Base-by-base conservation (phyloP, 129 eudicot genomes). In the Ambrosia artemisiifolia region DNA sequence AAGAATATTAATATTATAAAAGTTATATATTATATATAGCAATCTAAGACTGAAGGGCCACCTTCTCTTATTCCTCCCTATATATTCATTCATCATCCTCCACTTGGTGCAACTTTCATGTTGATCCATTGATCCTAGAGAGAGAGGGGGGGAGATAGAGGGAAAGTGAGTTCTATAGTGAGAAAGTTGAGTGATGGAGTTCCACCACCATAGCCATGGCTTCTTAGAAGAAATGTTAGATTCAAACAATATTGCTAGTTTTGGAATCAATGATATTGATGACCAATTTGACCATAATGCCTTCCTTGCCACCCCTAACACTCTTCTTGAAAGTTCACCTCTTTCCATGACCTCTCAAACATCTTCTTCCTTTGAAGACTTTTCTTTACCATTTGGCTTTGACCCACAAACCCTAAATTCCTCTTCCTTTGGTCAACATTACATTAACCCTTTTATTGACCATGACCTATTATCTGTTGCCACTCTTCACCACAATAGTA, bases 181-280 rank as follows among this genome's bases (percentile, higher is more conserved):
- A 79, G 71, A 67, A 75, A 78, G 48, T 65, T 63, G 33, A 80
- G 30, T 54, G 38, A 85, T 88, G 95, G 95, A 88, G 80, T 81
- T 75, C 46, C 65, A 74, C 20, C 50, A 74, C 72, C 64, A 72
- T 71, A 82, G 76, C 42, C 75, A 83, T 76, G 85, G 77, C 38
- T 77, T 84, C 54, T 71, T 89, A 57, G 92, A 86, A 75, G 96
- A 89, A 68, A 71, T 88, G 60, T 63, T 79, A 63, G 76, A 83
- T 76, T 66, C 86, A 63, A 78, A 62, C 55, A 80, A 56, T 33
- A 44, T 70, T 63, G 73, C 75, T 9, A 10, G 44, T 40, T 66
- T 13, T 51, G 83, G 67, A 69, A 64, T 63, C 50, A 74, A 69
- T 68, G 73, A 63, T 68, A 63, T 40, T 35, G 76, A 74, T 78